Percentiles rank a stretch among this genome's conserved stretches.
Evolutionary conservation across 306 rosid species (phyloP).

Genomic region (Vigna trinervia): DNA sequence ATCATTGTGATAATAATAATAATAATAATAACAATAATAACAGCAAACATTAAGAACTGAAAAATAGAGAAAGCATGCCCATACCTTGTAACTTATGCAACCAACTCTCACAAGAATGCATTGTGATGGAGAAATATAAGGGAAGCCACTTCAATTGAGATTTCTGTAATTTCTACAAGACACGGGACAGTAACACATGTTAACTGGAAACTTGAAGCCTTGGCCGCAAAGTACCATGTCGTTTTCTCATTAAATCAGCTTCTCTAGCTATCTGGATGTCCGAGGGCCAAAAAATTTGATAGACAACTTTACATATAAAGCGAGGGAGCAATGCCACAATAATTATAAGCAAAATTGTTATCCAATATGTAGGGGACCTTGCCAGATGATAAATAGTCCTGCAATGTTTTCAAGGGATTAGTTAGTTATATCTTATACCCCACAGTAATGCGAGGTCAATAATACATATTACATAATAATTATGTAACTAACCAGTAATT

Average conservation of each 20-base stretch:
- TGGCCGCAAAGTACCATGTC: slow-evolving; percentile 43
- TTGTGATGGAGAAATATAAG: slow-evolving; percentile 53
- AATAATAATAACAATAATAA: not conserved
- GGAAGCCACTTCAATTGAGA: slow-evolving; percentile 55
- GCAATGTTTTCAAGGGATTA: slow-evolving; percentile 39
- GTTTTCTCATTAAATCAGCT: slow-evolving; percentile 60
- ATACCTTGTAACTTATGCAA: slow-evolving; percentile 56
- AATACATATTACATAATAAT: slow-evolving; percentile 30
- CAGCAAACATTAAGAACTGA: not conserved
- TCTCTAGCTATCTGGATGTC: slow-evolving; percentile 95
- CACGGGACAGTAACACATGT: slow-evolving; percentile 41
- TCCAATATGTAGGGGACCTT: slow-evolving; percentile 78
- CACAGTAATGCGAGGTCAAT: slow-evolving; percentile 14
- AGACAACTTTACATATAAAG: slow-evolving; percentile 70
- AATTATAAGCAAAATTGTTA: slow-evolving; percentile 75
- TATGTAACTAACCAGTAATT: slow-evolving; percentile 80
- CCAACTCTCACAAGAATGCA: slow-evolving; percentile 54
- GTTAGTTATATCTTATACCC: slow-evolving; percentile 48
- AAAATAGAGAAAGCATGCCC: slow-evolving; percentile 33
- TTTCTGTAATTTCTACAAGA: slow-evolving; percentile 47
- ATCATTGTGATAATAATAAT: not conserved
- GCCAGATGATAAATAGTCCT: slow-evolving; percentile 87
- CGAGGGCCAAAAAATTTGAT: slow-evolving; percentile 82
- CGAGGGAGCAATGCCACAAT: slow-evolving; percentile 89
- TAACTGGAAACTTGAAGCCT: slow-evolving; percentile 65